phyloP scores from a whole-genome alignment of 1,139 yeast species.

The Blastobotrys ciferrii region DNA sequence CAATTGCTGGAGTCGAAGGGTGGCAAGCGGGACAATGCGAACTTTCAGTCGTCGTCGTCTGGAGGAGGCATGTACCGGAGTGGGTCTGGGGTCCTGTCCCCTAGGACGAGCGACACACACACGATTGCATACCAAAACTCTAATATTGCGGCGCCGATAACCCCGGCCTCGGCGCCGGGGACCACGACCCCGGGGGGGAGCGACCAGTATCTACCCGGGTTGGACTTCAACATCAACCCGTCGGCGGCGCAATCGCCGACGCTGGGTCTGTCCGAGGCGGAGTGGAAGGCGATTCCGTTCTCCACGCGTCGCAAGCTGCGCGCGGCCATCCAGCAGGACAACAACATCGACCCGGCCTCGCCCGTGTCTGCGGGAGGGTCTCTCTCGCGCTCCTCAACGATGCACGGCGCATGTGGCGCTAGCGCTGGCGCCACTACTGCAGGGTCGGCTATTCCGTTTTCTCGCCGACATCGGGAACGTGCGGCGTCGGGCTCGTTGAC shows the following conservation, averaged over 20 bases:
- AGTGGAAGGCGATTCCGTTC: conserved; percentile 32
- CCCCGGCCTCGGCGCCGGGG: not conserved
- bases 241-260: conserved; percentile 25
- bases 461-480: conserved; percentile 24
- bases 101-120: conserved; percentile 1
- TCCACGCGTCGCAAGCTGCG: conserved; percentile 28
- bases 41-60: conserved; percentile 2
- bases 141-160: not conserved
- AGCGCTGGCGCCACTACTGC: not conserved
- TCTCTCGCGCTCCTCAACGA: not conserved
- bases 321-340: conserved; percentile 21
- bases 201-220: conserved; percentile 14
- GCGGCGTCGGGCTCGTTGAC: conserved; percentile 20
- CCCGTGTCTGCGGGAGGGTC: not conserved
- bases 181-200: conserved; percentile 5
- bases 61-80: not conserved
- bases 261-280: conserved; percentile 26
- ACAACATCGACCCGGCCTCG: conserved; percentile 4
- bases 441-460: conserved; percentile 18
- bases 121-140: not conserved
- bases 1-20: not conserved
- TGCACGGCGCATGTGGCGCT: not conserved
- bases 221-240: conserved; percentile 18
- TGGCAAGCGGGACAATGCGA: not conserved
- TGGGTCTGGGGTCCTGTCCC: not conserved